Base-by-base conservation (phyloP, 257 asterid species). In the Euphrasia confusa region DNA sequence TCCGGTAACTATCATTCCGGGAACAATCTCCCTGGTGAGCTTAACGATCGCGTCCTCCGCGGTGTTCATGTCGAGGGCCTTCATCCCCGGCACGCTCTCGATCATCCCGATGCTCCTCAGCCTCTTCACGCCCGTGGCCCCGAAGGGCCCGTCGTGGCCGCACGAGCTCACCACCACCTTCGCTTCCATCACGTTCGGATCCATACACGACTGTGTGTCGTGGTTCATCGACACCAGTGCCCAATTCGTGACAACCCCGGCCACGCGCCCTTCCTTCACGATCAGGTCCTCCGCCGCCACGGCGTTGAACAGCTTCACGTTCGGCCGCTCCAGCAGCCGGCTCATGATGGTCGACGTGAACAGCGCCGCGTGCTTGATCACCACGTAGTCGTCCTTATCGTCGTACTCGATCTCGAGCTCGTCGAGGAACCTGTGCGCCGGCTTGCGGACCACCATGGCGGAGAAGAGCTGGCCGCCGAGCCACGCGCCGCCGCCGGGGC, bases 311-410 rank as follows among this genome's bases (percentile, higher is more conserved):
- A 90, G 84, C 72, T 90, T 90, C 63, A 87, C 96, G 45, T 90
- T 90, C 2, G 97, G 97, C 61, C 84, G 69, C 2, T 89, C 95
- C 60, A 90, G 77, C 62, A 90, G 86, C 80, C 78, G 80, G 89
- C 96, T 87, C 96, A 90, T 90, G 81, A 90, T 83, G 17, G 96
- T 85, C 24, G 97, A 90, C 56, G 97, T 90, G 81, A 90, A 90
- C 39, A 90, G 71, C 7, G 97, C 97, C 3, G 94, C 96, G 61
- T 90, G 96, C 78, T 90, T 90, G 75, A 90, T 87, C 3, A 90
- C 96, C 0, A 85, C 97, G 68, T 90, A 90, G 82, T 85, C 58
- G 15, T 90, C 97, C 18, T 68, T 77, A 72, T 87, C 97, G 61
- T 90, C 87, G 14, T 83, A 83, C 4, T 70, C 80, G 12, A 83